A percentile compares a stretch with the other conserved stretches of the same genome.
These are phyloP conservation scores for Penicillium nordicum DNA, from an alignment of 2,329 filamentous ascomycete genomes.

Conservation along the genomic window DNA sequence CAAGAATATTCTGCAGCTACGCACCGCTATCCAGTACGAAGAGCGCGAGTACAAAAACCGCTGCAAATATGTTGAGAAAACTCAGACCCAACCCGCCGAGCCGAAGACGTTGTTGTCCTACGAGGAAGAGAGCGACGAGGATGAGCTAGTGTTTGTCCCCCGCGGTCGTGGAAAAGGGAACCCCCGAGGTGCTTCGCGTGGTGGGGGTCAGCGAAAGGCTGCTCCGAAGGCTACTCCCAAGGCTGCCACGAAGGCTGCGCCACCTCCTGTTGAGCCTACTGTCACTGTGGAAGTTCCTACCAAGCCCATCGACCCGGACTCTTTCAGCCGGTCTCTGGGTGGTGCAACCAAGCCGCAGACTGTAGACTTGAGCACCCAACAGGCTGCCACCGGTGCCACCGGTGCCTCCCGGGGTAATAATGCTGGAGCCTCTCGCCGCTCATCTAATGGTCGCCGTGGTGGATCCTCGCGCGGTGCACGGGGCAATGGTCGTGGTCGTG, in stretches of 20 bases:
- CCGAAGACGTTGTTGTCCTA: conserved; percentile 47
- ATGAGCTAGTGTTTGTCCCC: conserved; percentile 47
- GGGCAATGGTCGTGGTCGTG: conserved; percentile 39
- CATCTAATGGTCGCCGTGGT: conserved; percentile 32
- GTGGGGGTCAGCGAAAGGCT: conserved; percentile 31
- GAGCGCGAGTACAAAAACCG: conserved; percentile 46
- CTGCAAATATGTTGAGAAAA: conserved; percentile 47
- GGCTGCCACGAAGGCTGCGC: conserved; percentile 20
- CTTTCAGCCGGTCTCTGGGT: conserved; percentile 44
- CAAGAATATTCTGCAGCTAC: conserved; percentile 49
- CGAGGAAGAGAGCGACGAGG: conserved; percentile 49
- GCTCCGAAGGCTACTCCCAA: conserved; percentile 32
- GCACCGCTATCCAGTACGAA: conserved; percentile 47
- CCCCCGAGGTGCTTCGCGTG: conserved; percentile 27
- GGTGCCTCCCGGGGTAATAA: conserved; percentile 33
- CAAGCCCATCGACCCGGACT: conserved; percentile 48
- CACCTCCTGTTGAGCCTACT: conserved; percentile 27
- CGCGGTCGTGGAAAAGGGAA: conserved; percentile 39
- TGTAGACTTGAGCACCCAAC: conserved; percentile 33
- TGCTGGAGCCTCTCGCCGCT: conserved; percentile 33
- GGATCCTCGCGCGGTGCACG: conserved; percentile 35
- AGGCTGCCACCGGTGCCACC: conserved; percentile 20
- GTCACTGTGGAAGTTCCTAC: conserved; percentile 43
- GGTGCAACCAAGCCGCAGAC: conserved; percentile 26
- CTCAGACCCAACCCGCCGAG: conserved; percentile 31